Base-by-base conservation (phyloP, 495 filamentous ascomycete genomes). In the Lophium mytilinum region DNA sequence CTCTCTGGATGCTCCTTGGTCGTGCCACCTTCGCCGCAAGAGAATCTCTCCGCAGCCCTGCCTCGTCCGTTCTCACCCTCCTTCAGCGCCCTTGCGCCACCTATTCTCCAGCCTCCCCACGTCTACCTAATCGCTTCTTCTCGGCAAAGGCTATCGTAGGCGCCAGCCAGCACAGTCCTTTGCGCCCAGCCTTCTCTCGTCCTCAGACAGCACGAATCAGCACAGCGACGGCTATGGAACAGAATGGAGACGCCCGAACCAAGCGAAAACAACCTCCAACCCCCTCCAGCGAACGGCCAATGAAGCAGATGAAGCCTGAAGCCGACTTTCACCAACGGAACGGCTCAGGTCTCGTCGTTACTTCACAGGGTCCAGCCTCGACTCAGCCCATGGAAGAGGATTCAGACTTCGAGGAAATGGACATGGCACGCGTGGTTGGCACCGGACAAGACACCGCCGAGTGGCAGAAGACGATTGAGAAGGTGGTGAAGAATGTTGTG, bases 391-490 rank as follows among this genome's bases (percentile, higher is more conserved):
- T 58, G 21, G 42, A 56, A 5, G n/a, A 35, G 0, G 60, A 63
- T 15, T 30, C 18, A n/a, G 54, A 37, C 56, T 17, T 55, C 30
- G 64, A 63, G 14, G 60, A 58, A 0, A 43, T 57, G 21, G 53
- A 39, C 9, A 47, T 57, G 14, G 7, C 59, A 7, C 51, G 42
- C 35, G 43, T 66, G 41, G 55, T 53, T 1, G 58, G 73, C 42
- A 78, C 80, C 1, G 76, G 83, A 35, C 81, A 88, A 39, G 91
- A 98, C 63, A 91, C 89, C 9, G 89, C 86, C 30, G 94, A 98
- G 72, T 99, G 93, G 93, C 94, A 97, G 69, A 86, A 82, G 11
- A 96, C 91, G 3, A 95, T 99, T 60, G 90, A 97, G 75, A 82
- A 79, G 41, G 94, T 96, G 2, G 91, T 99, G 19, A 80, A 82